Base-by-base conservation (phyloP, 179 eudicot genomes). In the Beta corolliflora region DNA sequence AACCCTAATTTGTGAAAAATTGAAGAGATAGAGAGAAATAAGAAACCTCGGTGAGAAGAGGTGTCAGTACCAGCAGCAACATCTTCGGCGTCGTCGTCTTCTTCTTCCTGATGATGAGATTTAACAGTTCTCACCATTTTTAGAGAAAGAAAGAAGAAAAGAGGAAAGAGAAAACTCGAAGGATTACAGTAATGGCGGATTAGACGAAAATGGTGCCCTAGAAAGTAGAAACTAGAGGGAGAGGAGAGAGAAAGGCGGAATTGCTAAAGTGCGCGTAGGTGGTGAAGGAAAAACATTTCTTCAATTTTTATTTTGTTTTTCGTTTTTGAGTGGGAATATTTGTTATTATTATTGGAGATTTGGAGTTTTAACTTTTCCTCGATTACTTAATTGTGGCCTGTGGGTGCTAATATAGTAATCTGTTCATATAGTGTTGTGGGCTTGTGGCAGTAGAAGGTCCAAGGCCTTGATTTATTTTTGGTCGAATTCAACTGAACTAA, bases 81-180 rank as follows among this genome's bases (percentile, higher is more conserved):
- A 74, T 87, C 89, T 53, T 88, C 94, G 10, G 84, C 93, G 6
- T 89, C 96, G 25, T 91, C 91, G 3, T 88, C 89, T 4, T 85
- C 90, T 9, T 88, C 78, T 23, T 48, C 16, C 54, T 75, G 75
- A 21, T 84, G 84, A 55, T 74, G 86, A 84, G 76, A 63, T 73
- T 78, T 84, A 31, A 71, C 67, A 14, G 89, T 79, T 53, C 88
- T 88, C 86, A 82, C 89, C 92, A 90, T 90, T 79, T 83, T 56
- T 5, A 23, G 12, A 53, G 9, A 55, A n/a, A 54, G 21, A 64
- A 19, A 73, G 10, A 45, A n/a, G 29, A 19, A 76, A 50, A 77
- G 46, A 75, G 77, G 79, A 66, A 84, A 71, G 75, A 56, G 65
- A 81, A 84, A 81, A 83, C 76, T 61, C 60, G 52, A 80, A 83